Conservation (phyloP, 1,284 basidiomycete genomes). For the Vanrija sp. region DNA sequence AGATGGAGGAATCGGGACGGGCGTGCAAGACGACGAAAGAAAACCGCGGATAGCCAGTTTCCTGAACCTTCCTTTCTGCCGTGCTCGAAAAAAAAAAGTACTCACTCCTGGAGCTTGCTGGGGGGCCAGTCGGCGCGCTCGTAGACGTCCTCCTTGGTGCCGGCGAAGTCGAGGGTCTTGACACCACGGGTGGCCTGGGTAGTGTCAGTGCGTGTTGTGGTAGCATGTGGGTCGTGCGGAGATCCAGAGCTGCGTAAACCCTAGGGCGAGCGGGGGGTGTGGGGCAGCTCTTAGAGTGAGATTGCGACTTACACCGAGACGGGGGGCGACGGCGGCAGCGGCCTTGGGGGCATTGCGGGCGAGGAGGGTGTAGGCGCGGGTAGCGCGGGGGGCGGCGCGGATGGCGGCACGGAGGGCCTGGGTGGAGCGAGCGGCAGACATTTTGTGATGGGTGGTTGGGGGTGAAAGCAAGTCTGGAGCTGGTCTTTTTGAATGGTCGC, state of each 20-base stretch:
- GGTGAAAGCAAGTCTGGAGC: background rate
- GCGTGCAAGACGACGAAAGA: background rate
- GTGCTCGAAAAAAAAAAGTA: slow-evolving; percentile 4
- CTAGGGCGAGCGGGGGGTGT: background rate
- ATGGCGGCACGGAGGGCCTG: slow-evolving; percentile 51
- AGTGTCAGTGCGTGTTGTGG: background rate
- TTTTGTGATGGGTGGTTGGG: slow-evolving; percentile 6
- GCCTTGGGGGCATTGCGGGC: slow-evolving; percentile 54
- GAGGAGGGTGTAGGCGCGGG: slow-evolving; percentile 68
- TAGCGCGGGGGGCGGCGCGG: slow-evolving; percentile 39
- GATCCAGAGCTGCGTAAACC: background rate
- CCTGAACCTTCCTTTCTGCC: background rate
- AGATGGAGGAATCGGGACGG: background rate
- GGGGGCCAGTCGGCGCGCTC: slow-evolving; percentile 98
- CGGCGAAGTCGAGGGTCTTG: slow-evolving; percentile 98
- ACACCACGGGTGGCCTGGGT: slow-evolving; percentile 63
- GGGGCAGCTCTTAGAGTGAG: background rate
- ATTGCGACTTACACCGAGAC: slow-evolving; percentile 42
- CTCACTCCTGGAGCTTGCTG: slow-evolving; percentile 85
- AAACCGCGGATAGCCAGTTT: background rate
- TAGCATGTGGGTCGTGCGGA: background rate
- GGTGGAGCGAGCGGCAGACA: slow-evolving; percentile 45
- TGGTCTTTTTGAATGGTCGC: background rate
- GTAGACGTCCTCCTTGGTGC: slow-evolving; percentile 91
- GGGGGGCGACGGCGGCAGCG: slow-evolving; percentile 31